A percentile compares a stretch with the other conserved stretches of the same genome.
Conservation (phyloP, 106 monocot genomes). For the Acorus gramineus region DNA sequence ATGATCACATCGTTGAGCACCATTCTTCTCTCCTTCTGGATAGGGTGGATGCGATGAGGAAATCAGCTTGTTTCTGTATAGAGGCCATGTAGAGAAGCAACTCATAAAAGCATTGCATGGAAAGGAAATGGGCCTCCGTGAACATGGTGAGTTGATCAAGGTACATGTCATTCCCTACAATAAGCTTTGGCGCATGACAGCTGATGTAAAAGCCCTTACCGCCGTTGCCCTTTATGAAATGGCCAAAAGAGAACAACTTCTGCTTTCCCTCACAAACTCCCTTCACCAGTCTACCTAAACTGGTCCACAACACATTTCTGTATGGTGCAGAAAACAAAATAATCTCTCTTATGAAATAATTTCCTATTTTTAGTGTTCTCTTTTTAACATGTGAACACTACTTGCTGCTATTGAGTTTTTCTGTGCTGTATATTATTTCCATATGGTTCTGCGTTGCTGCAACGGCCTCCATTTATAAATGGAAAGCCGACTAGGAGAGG, state of each 20-base stretch:
- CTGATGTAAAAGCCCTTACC: conserved; percentile 78
- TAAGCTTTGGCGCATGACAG: conserved; percentile 73
- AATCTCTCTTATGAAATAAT: too few species aligned
- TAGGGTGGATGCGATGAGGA: conserved; percentile 98
- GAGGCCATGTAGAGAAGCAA: conserved; percentile 41
- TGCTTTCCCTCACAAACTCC: conserved; percentile 10
- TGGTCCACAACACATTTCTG: too few species aligned
- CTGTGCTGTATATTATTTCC: too few species aligned
- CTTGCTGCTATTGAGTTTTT: too few species aligned
- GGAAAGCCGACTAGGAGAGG: too few species aligned
- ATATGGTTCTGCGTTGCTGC: too few species aligned
- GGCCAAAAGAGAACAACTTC: conserved; percentile 75
- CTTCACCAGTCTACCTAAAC: too few species aligned
- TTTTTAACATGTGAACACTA: too few species aligned
- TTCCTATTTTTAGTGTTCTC: too few species aligned
- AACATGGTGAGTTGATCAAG: conserved; percentile 92
- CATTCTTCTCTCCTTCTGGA: not conserved
- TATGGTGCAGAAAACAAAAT: too few species aligned
- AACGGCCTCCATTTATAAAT: too few species aligned
- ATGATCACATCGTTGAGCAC: too few species aligned
- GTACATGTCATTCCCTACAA: conserved; percentile 72
- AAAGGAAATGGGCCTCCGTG: conserved; percentile 73
- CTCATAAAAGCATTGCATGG: conserved; percentile 52
- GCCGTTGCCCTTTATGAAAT: conserved; percentile 86
- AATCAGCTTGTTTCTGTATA: conserved; percentile 72